Conservation (phyloP, 495 filamentous ascomycete species). For the Penicillium fimorum region DNA sequence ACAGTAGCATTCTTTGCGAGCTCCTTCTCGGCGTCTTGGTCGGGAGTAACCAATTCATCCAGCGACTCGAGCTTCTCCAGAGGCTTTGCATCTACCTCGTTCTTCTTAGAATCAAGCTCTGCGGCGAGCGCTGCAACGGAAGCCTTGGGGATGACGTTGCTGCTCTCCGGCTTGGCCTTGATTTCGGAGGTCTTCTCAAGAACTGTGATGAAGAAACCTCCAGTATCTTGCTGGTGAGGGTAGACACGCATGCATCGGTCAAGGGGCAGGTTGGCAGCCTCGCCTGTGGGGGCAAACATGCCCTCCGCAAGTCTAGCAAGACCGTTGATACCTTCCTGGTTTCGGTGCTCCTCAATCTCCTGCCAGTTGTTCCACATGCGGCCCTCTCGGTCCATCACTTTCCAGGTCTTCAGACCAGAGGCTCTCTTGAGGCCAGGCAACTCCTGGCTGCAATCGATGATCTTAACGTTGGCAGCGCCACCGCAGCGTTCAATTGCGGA, state of each 20-base stretch:
- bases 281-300: constrained; percentile 76
- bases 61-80: constrained; percentile 52
- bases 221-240: constrained; percentile 91
- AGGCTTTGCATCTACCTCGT: constrained; percentile 33
- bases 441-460: constrained; percentile 76
- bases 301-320: constrained; percentile 64
- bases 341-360: constrained; percentile 66
- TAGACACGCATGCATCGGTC: constrained; percentile 92
- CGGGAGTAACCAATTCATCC: constrained; percentile 45
- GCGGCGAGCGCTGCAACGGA: constrained; percentile 54
- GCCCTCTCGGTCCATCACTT: constrained; percentile 80
- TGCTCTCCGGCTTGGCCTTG: constrained; percentile 73
- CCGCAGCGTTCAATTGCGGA: constrained; percentile 87
- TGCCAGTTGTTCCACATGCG: constrained; percentile 73
- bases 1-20: constrained; percentile 46
- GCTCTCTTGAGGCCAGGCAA: constrained; percentile 73
- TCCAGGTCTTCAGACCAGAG: constrained; percentile 73
- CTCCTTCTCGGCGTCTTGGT: constrained; percentile 34
- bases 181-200: constrained; percentile 90
- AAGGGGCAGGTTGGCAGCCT: constrained; percentile 63
- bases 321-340: constrained; percentile 54
- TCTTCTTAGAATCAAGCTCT: constrained; percentile 51
- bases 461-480: constrained; percentile 72
- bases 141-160: constrained; percentile 54
- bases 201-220: constrained; percentile 94